A percentile compares a stretch with the other conserved stretches of the same genome.
Conservation (phyloP, 495 filamentous ascomycete species). For the Evernia prunastri region DNA sequence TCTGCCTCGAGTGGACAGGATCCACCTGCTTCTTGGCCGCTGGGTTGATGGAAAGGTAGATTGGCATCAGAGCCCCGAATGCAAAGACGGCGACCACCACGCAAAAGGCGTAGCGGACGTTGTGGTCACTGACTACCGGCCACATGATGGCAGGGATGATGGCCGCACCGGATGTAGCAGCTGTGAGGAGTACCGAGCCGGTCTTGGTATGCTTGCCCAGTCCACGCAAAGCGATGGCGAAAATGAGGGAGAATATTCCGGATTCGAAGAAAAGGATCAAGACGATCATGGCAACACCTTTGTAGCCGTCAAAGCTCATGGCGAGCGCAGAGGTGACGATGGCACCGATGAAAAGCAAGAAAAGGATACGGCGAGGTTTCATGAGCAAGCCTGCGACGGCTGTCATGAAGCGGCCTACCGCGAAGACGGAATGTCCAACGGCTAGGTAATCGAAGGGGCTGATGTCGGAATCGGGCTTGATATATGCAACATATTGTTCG, state of each 20-base stretch:
- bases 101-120: slow-evolving; percentile 46
- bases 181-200: slow-evolving; percentile 47
- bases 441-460: slow-evolving; percentile 41
- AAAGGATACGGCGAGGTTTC: slow-evolving; percentile 57
- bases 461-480: slow-evolving; percentile 31
- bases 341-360: slow-evolving; percentile 48
- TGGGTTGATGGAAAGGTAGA: slow-evolving; percentile 52
- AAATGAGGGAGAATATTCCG: slow-evolving; percentile 56
- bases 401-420: slow-evolving; percentile 55
- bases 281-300: slow-evolving; percentile 45
- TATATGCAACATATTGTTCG: slow-evolving; percentile 35
- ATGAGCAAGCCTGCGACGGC: slow-evolving; percentile 49
- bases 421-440: slow-evolving; percentile 55
- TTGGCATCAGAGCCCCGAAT: slow-evolving; percentile 50
- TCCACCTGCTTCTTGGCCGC: slow-evolving; percentile 57
- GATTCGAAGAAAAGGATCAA: slow-evolving; percentile 58
- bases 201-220: slow-evolving; percentile 55
- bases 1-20: slow-evolving; percentile 34
- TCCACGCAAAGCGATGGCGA: slow-evolving; percentile 54
- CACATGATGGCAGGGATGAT: slow-evolving; percentile 51
- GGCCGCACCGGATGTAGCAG: slow-evolving; percentile 51
- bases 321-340: slow-evolving; percentile 49
- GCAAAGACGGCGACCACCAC: slow-evolving; percentile 54
- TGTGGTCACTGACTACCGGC: slow-evolving; percentile 30
- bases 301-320: slow-evolving; percentile 45